Base-by-base conservation (phyloP, 2,329 filamentous ascomycete species). In the Cryphonectria japonica region DNA sequence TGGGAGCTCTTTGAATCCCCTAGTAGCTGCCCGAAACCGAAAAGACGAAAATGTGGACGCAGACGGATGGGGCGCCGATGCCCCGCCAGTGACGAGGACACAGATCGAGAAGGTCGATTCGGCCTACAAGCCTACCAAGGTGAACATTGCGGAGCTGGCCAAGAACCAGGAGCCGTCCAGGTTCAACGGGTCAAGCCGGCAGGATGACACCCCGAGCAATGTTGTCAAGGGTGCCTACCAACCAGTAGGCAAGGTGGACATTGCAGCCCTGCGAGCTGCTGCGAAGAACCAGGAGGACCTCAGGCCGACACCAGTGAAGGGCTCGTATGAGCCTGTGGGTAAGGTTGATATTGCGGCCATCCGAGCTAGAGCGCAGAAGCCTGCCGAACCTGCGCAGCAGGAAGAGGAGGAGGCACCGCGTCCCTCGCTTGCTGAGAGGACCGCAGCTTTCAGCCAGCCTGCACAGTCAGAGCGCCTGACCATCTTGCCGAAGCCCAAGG, bases 331-430 rank as follows among this genome's bases (percentile, higher is more conserved):
- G 80, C 96, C 96, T 1, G 86, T 98, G 29, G 96, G 96, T 63
- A 98, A 98, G 83, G 95, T 99, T 13, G 96, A 99, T 76, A 98
- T 99, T 81, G 93, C 93, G 60, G 95, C 95, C 32, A 98, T 99
- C 78, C 90, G 93, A 74, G 92, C 95, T 32, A 92, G 89, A 80
- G 92, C 94, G 7, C 93, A 96, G 80, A 92, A 89, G 74, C 88
- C 82, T 39, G 77, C 79, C 34, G 83, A 86, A 50, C 78, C 81
- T 26, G 83, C 87, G 9, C 83, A 70, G 6, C 75, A 77, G n/a
- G 84, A 70, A 6, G 75, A 77, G 26, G 77, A 79, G 63, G 75
- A 79, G 26, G 79, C 82, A 68, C 85, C 89, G 1, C 70, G 70
- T 11, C 91, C 86, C 77, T 89, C 90, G 13, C 82, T 97, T 13